These are phyloP conservation scores for Cynara cardunculus DNA, from an alignment of 129 eudicot species.

Conservation along the genomic window DNA sequence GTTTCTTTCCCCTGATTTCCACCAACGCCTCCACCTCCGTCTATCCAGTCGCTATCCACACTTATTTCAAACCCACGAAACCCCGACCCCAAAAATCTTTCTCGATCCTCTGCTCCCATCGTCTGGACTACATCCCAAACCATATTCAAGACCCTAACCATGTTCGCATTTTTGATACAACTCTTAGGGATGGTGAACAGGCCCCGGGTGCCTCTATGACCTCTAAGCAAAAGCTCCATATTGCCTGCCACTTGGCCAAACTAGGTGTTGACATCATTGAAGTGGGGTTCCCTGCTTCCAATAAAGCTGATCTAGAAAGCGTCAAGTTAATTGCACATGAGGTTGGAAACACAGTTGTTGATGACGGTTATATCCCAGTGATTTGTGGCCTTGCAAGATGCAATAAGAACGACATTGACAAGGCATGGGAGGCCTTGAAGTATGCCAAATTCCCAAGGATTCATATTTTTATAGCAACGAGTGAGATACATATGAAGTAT, in stretches of 20 bases:
- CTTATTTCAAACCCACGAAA: neutral
- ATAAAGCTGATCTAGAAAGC: conserved; percentile 66
- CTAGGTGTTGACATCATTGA: conserved; percentile 85
- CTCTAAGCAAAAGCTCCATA: conserved; percentile 65
- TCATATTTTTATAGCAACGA: conserved; percentile 78
- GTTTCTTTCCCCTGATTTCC: neutral
- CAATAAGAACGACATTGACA: conserved; percentile 63
- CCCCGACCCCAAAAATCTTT: neutral
- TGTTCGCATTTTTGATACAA: conserved; percentile 74
- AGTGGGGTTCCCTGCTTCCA: conserved; percentile 84
- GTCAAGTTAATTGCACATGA: conserved; percentile 58
- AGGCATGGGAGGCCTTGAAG: conserved; percentile 76
- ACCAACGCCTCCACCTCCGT: neutral
- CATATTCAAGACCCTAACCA: conserved; percentile 59
- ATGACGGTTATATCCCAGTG: conserved; percentile 56
- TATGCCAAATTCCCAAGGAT: conserved; percentile 67
- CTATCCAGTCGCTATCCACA: neutral
- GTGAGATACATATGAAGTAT: conserved; percentile 78
- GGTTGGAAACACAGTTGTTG: conserved; percentile 45
- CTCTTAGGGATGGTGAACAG: conserved; percentile 96
- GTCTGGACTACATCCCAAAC: conserved; percentile 57
- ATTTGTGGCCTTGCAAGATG: conserved; percentile 85
- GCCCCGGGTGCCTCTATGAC: conserved; percentile 91
- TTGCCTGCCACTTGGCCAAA: conserved; percentile 59
- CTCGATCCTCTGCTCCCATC: conserved; percentile 23